Evolutionary conservation across 441 rosid species (phyloP).

Genomic region (Eruca vesicaria): DNA sequence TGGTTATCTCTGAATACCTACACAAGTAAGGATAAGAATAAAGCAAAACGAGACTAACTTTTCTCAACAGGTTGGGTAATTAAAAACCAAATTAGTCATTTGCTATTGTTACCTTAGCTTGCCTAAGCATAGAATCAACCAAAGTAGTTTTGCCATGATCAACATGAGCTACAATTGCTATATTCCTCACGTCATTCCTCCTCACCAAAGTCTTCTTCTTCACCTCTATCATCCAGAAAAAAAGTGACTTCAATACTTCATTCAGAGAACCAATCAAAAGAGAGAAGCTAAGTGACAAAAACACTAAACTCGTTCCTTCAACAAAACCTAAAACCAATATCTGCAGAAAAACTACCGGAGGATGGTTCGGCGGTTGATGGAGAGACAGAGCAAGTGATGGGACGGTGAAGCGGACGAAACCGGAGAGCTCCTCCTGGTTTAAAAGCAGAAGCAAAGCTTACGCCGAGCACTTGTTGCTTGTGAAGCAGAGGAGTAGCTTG

Average conservation of each 20-base stretch:
- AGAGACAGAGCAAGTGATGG: constrained; percentile 71
- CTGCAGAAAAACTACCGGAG: constrained; percentile 42
- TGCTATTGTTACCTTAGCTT: constrained; percentile 66
- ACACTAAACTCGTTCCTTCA: not conserved
- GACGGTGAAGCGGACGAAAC: constrained; percentile 37
- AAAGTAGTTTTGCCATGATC: constrained; percentile 98
- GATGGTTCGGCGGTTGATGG: constrained; percentile 51
- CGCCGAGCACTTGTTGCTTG: constrained; percentile 45
- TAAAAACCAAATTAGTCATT: not conserved
- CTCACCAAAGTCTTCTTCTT: constrained; percentile 65
- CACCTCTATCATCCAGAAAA: constrained; percentile 48
- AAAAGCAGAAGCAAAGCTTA: constrained; percentile 45
- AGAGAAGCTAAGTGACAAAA: not conserved
- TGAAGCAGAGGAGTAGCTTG: constrained; percentile 36
- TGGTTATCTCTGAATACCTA: constrained; percentile 97
- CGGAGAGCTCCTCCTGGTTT: constrained; percentile 39
- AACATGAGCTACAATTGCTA: constrained; percentile 96
- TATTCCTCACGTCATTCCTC: constrained; percentile 82
- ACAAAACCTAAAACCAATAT: constrained; percentile 9
- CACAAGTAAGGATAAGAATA: constrained; percentile 1
- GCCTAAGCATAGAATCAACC: constrained; percentile 94
- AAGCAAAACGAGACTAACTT: not conserved
- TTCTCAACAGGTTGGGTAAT: not conserved
- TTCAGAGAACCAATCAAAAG: constrained; percentile 10
- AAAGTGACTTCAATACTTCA: not conserved